Conservation (phyloP, 1,284 basidiomycete species). For the Cryptococcus jaspeensis region DNA sequence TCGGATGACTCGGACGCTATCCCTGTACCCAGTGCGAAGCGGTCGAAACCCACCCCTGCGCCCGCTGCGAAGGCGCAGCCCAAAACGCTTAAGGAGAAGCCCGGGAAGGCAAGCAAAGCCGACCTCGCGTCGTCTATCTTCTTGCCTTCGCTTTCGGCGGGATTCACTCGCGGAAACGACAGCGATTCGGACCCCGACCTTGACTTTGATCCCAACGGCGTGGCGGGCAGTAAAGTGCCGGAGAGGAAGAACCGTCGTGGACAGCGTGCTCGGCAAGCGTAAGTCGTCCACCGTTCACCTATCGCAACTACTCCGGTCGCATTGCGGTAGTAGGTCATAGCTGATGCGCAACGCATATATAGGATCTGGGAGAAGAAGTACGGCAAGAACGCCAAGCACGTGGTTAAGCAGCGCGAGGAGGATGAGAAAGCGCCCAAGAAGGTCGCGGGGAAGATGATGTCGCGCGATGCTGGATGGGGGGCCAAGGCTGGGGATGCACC, state of each 20-base stretch:
- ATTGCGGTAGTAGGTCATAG: too few species aligned
- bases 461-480: constrained; percentile 20
- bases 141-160: constrained; percentile 80
- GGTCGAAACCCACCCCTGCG: constrained; percentile 19
- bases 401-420: constrained; percentile 61
- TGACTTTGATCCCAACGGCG: constrained; percentile 59
- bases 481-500: constrained; percentile 10
- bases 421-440: constrained; percentile 11
- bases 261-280: constrained; percentile 87
- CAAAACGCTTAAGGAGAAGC: constrained; percentile 29
- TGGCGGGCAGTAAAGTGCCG: constrained; percentile 53
- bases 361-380: constrained; percentile 99
- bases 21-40: constrained; percentile 21
- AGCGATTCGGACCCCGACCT: constrained; percentile 74
- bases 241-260: constrained; percentile 84
- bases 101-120: constrained; percentile 17
- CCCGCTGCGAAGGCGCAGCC: constrained; percentile 5
- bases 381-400: constrained; percentile 84
- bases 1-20: constrained; percentile 25
- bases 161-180: constrained; percentile 76
- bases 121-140: constrained; percentile 65
- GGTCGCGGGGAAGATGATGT: constrained; percentile 13
- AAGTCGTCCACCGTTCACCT: constrained; percentile 52
- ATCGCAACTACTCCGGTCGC: background rate
- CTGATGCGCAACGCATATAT: background rate